Percentiles rank a stretch among this genome's conserved stretches.
Evolutionary conservation across 257 asterid genomes (phyloP).

Genomic region (Catharanthus roseus): DNA sequence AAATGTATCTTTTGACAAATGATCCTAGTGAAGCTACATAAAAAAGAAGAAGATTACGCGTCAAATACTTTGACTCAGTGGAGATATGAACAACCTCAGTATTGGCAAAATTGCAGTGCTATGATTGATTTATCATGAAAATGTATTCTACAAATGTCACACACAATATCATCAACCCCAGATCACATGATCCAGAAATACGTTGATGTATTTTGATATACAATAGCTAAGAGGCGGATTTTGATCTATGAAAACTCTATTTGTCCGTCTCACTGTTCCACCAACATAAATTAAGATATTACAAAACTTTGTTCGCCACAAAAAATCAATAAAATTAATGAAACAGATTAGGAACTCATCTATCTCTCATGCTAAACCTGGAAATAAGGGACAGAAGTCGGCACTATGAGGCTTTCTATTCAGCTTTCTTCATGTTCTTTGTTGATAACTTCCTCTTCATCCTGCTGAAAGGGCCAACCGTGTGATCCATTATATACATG

Average conservation of each 20-base stretch:
- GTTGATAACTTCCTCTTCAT: slow-evolving; percentile 72
- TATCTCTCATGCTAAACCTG: neutral
- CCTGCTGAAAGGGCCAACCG: slow-evolving; percentile 85
- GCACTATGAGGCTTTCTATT: slow-evolving; percentile 35
- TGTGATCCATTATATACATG: slow-evolving; percentile 67
- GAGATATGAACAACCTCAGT: too few relatives aligned
- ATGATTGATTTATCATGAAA: neutral
- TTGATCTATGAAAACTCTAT: too few relatives aligned
- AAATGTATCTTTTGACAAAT: too few relatives aligned
- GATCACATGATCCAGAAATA: neutral
- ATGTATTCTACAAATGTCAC: neutral
- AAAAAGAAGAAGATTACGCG: too few relatives aligned
- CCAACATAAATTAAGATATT: neutral
- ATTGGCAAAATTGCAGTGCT: neutral
- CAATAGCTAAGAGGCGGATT: neutral
- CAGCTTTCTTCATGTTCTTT: slow-evolving; percentile 38
- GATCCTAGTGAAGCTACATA: neutral
- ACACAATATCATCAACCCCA: neutral
- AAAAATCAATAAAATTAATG: neutral
- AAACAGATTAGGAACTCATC: neutral
- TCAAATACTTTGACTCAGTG: too few relatives aligned
- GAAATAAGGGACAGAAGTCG: neutral
- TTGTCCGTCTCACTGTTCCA: neutral
- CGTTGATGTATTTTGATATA: neutral
- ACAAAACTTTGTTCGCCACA: neutral